Base-by-base conservation (phyloP, 1,284 basidiomycete species). In the Puccinia triticina region DNA sequence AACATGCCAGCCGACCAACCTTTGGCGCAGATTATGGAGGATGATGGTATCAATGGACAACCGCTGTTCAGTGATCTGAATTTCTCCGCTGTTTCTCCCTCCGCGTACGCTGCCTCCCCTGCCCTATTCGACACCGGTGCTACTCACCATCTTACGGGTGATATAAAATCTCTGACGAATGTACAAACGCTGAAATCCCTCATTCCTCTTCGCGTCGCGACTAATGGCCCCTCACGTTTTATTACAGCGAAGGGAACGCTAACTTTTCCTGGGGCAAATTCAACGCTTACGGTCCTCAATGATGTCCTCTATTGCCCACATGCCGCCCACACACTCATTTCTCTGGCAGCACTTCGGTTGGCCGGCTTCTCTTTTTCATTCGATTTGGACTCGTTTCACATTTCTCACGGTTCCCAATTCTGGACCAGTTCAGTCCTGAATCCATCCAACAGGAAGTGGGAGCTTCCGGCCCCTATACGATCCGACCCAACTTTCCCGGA, bases 101-200 rank as follows among this genome's bases (percentile, higher is more conserved):
- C 11, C 16, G 14, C 8, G 5, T 16, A 61, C 26, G 2, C 12
- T 61, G 1, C 59, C 26, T 12, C 29, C 16, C 18, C 48, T 50
- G 21, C 43, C 2, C 4, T 79, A 2, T 53, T 46, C 72, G 77
- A 79, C 26, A 37, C 77, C 2, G 77, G 77, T n/a, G 76, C 76
- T 14, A 78, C 59, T 21, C 76, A 78, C 43, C 43, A 66, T n/a
- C 3, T 78, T 8, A 78, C 61, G 1, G 76, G 61, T 37, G 50
- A 78, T 69, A 48, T 7, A 16, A 11, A 11, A 50, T 7, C 48
- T 16, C 18, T 50, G 18, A 14, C 29, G 4, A 29, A 32, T 21
- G 10, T 34, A 18, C 2, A 1, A 10, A 10, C n/a, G 1, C 46
- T 74, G 29, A 23, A 8, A 14, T 34, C 4, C 2, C 53, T 48